phyloP scores from a whole-genome alignment of 2,329 filamentous ascomycete species.

The Arthrobotrys pseudoclavata region DNA sequence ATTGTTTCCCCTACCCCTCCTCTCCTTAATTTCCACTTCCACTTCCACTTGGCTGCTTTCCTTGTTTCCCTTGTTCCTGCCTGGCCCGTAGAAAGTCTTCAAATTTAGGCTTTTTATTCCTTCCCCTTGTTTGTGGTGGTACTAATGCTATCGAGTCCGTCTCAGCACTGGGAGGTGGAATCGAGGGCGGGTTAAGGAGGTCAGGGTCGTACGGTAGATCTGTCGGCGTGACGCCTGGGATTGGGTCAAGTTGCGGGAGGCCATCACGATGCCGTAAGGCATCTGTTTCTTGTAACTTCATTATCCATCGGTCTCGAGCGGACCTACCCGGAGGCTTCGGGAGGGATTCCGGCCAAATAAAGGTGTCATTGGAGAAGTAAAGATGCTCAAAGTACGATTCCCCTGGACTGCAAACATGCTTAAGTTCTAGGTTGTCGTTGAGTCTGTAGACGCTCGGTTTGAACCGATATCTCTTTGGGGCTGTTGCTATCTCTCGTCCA shows the following conservation, averaged over 20 bases:
- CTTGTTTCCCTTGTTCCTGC: not conserved
- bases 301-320: constrained; percentile 36
- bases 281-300: constrained; percentile 28
- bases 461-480: constrained; percentile 32
- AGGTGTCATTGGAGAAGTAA: constrained; percentile 40
- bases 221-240: constrained; percentile 4
- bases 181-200: constrained; percentile 2
- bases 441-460: constrained; percentile 7
- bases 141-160: not conserved
- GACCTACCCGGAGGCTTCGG: constrained; percentile 43
- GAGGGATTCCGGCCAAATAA: constrained; percentile 37
- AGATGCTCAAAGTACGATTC: constrained; percentile 48
- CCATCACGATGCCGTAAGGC: constrained; percentile 13
- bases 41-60: not conserved
- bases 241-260: not conserved
- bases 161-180: not conserved
- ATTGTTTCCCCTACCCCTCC: too few species aligned
- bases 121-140: not conserved
- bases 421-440: constrained; percentile 31
- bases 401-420: constrained; percentile 32
- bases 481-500: constrained; percentile 7
- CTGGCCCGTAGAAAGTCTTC: not conserved
- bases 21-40: too few species aligned
- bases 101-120: not conserved
- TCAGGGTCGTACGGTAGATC: constrained; percentile 10